Evolutionary conservation across 2,329 filamentous ascomycete genomes (phyloP).

Genomic region (Mycosphaerelloides madeirae): DNA sequence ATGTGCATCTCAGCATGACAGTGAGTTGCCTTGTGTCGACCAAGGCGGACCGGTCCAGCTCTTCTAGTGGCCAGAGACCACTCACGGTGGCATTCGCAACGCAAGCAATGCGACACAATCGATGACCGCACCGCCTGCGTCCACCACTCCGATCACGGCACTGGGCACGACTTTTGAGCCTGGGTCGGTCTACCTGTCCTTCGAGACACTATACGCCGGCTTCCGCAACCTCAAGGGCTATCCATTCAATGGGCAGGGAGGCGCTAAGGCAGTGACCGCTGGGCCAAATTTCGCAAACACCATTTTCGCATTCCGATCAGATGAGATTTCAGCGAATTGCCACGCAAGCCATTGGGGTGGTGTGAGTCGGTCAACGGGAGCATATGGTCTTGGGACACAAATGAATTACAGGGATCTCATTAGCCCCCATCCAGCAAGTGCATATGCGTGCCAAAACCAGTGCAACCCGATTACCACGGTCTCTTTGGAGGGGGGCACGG

Average conservation of each 20-base stretch:
- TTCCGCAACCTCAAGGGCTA: slow-evolving; percentile 15
- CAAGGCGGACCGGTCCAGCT: slow-evolving; percentile 5
- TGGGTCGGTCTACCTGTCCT: slow-evolving; percentile 20
- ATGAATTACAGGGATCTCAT: slow-evolving; percentile 22
- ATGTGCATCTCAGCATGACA: slow-evolving; percentile 1
- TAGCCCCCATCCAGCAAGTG: slow-evolving; percentile 19
- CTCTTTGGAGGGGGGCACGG: neutral
- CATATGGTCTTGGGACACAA: slow-evolving; percentile 10
- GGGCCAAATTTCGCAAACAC: slow-evolving; percentile 17
- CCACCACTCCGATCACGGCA: slow-evolving; percentile 7
- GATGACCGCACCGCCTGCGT: neutral
- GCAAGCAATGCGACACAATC: too few relatives aligned
- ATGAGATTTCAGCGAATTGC: slow-evolving; percentile 18
- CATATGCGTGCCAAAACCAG: slow-evolving; percentile 19
- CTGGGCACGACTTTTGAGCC: slow-evolving; percentile 18
- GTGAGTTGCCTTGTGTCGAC: neutral
- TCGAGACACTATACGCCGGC: slow-evolving; percentile 19
- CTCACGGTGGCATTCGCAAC: too few relatives aligned
- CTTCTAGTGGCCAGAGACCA: slow-evolving; percentile 4
- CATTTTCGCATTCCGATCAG: slow-evolving; percentile 16
- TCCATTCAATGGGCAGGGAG: neutral
- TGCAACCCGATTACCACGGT: neutral
- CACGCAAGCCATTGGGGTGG: slow-evolving; percentile 4
- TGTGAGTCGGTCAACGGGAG: neutral
- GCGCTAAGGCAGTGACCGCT: slow-evolving; percentile 6